phyloP scores from a whole-genome alignment of 2,329 filamentous ascomycete genomes.

The Botrytis elliptica region DNA sequence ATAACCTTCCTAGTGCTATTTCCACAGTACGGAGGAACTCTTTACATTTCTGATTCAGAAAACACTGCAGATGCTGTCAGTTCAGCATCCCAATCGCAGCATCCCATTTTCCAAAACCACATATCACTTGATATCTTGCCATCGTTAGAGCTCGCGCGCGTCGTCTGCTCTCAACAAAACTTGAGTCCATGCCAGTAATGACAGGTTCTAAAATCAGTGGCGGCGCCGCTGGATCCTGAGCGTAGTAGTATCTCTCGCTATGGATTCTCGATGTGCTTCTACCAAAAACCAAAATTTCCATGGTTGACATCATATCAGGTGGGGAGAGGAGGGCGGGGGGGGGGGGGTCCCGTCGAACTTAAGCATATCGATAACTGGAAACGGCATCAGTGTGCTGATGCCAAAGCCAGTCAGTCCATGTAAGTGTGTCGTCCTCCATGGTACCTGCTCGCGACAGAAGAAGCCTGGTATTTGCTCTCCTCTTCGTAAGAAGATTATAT shows the following conservation, averaged over 20 bases:
- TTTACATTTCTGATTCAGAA: not conserved
- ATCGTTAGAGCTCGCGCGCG: not conserved
- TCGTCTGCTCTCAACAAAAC: not conserved
- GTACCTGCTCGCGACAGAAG: not conserved
- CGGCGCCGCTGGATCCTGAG: not conserved
- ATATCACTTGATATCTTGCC: not conserved
- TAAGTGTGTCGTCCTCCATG: not conserved
- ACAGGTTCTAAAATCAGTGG: not conserved
- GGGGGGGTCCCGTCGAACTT: not conserved
- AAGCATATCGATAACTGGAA: not conserved
- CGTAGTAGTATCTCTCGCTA: not conserved
- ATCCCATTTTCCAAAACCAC: not conserved
- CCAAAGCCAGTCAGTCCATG: not conserved
- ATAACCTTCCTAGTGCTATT: not conserved
- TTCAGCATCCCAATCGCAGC: not conserved
- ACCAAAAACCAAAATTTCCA: not conserved
- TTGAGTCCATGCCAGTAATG: slow-evolving; percentile 18
- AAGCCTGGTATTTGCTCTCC: not conserved
- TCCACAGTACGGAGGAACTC: not conserved
- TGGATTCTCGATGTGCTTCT: not conserved
- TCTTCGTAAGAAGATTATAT: not conserved
- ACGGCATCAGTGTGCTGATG: not conserved
- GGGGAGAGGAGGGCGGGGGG: no score
- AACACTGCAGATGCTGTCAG: not conserved
- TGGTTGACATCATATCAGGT: not conserved